Base-by-base conservation (phyloP, 202 grass and related monocot species). In the Carex arenaria region DNA sequence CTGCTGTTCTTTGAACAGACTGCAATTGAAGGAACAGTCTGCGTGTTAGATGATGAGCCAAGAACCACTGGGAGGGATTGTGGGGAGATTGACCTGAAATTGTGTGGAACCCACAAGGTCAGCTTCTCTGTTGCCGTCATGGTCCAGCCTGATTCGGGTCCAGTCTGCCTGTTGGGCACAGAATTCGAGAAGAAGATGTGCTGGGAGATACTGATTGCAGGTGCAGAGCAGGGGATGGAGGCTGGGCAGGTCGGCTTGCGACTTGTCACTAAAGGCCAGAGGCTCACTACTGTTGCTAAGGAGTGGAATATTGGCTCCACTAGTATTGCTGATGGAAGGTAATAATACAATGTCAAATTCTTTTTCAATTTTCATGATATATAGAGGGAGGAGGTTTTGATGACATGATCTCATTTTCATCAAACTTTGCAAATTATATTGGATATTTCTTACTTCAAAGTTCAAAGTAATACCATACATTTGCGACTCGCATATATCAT, bases 261-360 rank as follows among this genome's bases (percentile, higher is more conserved):
- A 38, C 87, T 98, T 45, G 93, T 98, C 42, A 95, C 85, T 34
- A 98, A 95, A 83, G 93, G 93, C 79, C 89, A 93, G 82, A 92
- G 91, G 83, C 84, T 93, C 70, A 98, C 93, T 10, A 93, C 91
- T 76, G 93, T 98, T 87, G 88, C 88, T 86, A 98, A 93, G 87
- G 95, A 98, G 64, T 98, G 93, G 93, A 95, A 91, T 89, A 93
- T 98, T 75, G 96, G 96, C 64, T 87, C 96, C 34, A 91, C 89
- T 15, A 93, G 91, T 80, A 93, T 98, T 84, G 93, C 96, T 70
- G 96, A 98, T 93, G 96, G 96, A 92, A 98, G 96, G 96, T 98
- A 90, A 68, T 47, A 13, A 40, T 40, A 68, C 57, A 52, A 86
- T 61, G 61, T 81, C 22, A 31, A 34, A 74, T 68, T 38, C 62